These are phyloP conservation scores for Oryza punctata DNA, from an alignment of 176 grass and related monocot genomes.

Conservation along the genomic window DNA sequence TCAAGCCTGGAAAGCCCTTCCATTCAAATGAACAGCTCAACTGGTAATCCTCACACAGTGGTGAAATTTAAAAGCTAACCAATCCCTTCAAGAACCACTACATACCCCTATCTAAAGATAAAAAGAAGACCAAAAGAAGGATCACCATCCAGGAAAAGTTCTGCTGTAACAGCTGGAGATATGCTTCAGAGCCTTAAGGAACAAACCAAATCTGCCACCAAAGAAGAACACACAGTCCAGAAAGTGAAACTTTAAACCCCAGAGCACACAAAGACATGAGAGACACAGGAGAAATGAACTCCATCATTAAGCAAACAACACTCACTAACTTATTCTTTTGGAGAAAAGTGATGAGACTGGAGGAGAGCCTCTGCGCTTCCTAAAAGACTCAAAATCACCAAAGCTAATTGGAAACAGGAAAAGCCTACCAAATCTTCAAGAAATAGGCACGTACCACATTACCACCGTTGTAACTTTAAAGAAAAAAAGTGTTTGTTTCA, in stretches of 20 bases:
- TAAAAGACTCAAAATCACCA: slow-evolving; percentile 48
- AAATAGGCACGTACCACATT: slow-evolving; percentile 39
- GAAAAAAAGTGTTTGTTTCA: slow-evolving; percentile 36
- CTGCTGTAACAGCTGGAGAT: slow-evolving; percentile 54
- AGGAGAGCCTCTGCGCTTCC: slow-evolving; percentile 36
- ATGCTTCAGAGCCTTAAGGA: slow-evolving; percentile 44
- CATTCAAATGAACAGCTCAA: slow-evolving; percentile 57
- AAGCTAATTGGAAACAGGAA: slow-evolving; percentile 64
- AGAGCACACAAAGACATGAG: slow-evolving; percentile 55
- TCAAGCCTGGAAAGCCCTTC: slow-evolving; percentile 47
- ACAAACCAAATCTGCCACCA: slow-evolving; percentile 54
- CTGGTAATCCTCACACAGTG: slow-evolving; percentile 47
- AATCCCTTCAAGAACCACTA: slow-evolving; percentile 51
- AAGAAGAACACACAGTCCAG: slow-evolving; percentile 46
- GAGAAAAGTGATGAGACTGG: slow-evolving; percentile 48
- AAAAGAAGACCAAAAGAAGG: slow-evolving; percentile 45
- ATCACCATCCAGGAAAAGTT: slow-evolving; percentile 54
- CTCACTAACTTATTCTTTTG: slow-evolving; percentile 39
- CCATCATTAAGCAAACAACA: slow-evolving; percentile 53
- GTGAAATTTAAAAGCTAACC: slow-evolving; percentile 49
- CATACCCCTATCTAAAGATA: slow-evolving; percentile 42
- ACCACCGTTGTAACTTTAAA: slow-evolving; percentile 29
- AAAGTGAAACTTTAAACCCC: slow-evolving; percentile 73
- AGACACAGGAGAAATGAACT: slow-evolving; percentile 43
- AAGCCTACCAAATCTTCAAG: slow-evolving; percentile 61